Evolutionary conservation across 1,284 basidiomycete species (phyloP).

Genomic region (Waitea zeae): DNA sequence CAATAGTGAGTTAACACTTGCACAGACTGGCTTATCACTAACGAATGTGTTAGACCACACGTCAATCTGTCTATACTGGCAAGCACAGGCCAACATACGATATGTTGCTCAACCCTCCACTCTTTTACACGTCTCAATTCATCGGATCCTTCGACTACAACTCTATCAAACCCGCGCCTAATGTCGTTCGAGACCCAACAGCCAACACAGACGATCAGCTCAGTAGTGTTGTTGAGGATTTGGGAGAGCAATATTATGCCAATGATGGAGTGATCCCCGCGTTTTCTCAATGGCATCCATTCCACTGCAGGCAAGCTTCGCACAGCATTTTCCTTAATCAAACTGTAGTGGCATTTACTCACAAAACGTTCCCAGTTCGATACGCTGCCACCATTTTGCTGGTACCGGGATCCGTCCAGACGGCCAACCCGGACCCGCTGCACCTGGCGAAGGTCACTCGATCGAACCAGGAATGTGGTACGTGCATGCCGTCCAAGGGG

Average conservation of each 20-base stretch:
- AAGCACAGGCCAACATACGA: not conserved
- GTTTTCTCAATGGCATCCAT: slow-evolving; percentile 36
- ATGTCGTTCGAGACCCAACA: slow-evolving; percentile 12
- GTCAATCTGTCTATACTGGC: not conserved
- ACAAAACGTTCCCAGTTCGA: too few relatives aligned
- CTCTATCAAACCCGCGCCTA: slow-evolving; percentile 17
- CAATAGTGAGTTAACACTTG: slow-evolving; percentile 18
- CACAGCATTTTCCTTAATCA: not conserved
- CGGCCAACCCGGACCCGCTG: too few relatives aligned
- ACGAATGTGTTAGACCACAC: not conserved
- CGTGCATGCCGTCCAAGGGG: slow-evolving; percentile 18
- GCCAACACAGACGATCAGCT: not conserved
- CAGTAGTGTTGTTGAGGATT: not conserved
- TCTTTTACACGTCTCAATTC: slow-evolving; percentile 12
- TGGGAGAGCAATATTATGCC: slow-evolving; percentile 14
- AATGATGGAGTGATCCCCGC: slow-evolving; percentile 34
- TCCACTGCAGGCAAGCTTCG: slow-evolving; percentile 20
- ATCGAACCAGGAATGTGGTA: slow-evolving; percentile 23
- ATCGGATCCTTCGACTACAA: slow-evolving; percentile 21
- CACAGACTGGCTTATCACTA: not conserved
- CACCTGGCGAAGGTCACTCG: not conserved
- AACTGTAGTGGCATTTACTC: too few relatives aligned
- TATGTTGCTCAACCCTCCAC: slow-evolving; percentile 7
- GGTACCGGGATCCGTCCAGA: too few relatives aligned
- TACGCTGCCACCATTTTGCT: too few relatives aligned